Evolutionary conservation across 176 grass and related monocot species (phyloP), one percentile per base, ranked within the genome.

Genomic region (Aegilops longissima): DNA sequence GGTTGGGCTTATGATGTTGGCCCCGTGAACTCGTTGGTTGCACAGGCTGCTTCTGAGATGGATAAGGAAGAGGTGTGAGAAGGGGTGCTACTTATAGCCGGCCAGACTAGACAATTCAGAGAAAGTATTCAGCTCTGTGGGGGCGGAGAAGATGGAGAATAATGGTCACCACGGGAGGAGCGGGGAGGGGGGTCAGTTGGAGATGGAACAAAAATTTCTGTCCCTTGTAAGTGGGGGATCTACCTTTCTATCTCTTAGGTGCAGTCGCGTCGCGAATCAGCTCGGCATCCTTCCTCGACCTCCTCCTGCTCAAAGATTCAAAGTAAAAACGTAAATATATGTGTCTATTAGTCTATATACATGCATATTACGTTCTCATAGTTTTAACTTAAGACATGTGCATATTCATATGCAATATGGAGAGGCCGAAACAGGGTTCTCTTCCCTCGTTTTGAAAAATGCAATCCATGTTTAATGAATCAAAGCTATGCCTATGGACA

Each of bases 181-280:
- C 64, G 85, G 52, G 81, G 47, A 27, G 33, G 66, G 52, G 18
- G 6, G 0, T 58, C 54, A 20, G 6, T 2, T 58, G 2, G 65
- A 67, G 5, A 67, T 34, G 82, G 86, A 85, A 82, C 86, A 88
- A 82, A 82, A 17, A 78, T 82, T 82, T 77, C 13, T 79, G 76
- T 91, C 81, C 65, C 66, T 23, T 59, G 73, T 86, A 82, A 83
- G 83, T 82, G 83, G 86, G 70, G 90, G 73, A 81, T 90, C 83
- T 83, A 83, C 68, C 86, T 92, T 92, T 86, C 74, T 89, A 89
- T 92, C 83, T 44, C 64, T 61, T 83, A 3, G 18, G 34, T 31
- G 3, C 18, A 25, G 87, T 92, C 83, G 36, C 83, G 85, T 87
- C 74, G 20, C 25, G 14, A 45, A 69, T 83, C 44, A 6, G 23